Evolutionary conservation across 257 asterid species (phyloP).

Genomic region (Nicotiana tabacum): DNA sequence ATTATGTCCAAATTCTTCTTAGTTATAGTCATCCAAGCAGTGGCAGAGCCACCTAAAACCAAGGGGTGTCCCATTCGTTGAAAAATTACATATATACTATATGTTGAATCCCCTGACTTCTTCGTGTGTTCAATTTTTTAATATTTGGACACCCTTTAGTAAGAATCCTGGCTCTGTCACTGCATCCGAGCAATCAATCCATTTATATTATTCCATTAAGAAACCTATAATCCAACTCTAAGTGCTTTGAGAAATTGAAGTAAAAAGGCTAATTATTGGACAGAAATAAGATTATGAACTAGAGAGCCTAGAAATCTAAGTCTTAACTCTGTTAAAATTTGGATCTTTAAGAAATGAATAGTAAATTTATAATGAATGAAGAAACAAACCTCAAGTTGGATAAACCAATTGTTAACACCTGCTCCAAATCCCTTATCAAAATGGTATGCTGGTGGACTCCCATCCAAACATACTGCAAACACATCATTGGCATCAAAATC

Average conservation of each 20-base stretch:
- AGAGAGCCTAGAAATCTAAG: neutral
- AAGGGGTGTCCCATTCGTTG: too few relatives aligned
- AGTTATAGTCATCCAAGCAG: neutral
- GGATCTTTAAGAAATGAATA: too few relatives aligned
- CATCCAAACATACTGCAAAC: slow-evolving; percentile 17
- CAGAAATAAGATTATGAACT: neutral
- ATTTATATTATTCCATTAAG: neutral
- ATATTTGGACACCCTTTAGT: too few relatives aligned
- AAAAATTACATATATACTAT: too few relatives aligned
- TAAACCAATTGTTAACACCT: slow-evolving; percentile 15
- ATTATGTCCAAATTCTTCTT: neutral
- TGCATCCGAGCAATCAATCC: neutral
- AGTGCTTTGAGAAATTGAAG: neutral
- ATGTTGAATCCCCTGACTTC: too few relatives aligned
- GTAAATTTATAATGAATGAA: too few relatives aligned
- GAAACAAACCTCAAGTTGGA: slow-evolving; percentile 15
- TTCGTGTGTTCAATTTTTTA: too few relatives aligned
- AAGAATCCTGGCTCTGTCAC: too few relatives aligned
- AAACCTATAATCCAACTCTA: neutral
- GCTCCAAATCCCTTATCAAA: slow-evolving; percentile 15
- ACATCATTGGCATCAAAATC: neutral
- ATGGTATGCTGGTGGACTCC: slow-evolving; percentile 21
- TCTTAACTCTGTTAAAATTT: neutral
- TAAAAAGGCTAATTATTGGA: neutral
- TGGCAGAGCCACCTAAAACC: too few relatives aligned